Conservation (phyloP, 441 rosid genomes). For the Macaranga tanarius region DNA sequence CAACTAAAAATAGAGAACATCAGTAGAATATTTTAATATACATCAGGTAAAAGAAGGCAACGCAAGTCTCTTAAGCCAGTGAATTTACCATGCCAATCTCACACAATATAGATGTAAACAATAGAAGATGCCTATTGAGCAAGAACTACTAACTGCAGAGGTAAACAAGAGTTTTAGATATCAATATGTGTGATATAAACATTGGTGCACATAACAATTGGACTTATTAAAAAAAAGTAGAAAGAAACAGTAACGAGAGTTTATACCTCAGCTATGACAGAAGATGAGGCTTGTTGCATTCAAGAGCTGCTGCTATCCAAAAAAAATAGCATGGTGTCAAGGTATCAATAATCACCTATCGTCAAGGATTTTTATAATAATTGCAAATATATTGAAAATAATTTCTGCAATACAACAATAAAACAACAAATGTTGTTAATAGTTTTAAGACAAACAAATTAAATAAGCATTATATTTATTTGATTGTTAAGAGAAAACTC, state of each 20-base stretch:
- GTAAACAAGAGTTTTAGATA: too few relatives aligned
- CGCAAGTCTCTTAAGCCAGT: not conserved
- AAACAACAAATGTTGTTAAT: not conserved
- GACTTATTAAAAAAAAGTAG: not conserved
- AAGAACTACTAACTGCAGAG: not conserved
- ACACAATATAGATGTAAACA: not conserved
- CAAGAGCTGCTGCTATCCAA: constrained; percentile 45
- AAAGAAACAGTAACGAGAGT: not conserved
- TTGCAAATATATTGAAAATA: not conserved
- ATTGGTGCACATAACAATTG: not conserved
- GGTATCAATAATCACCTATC: not conserved
- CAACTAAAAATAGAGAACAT: too few relatives aligned
- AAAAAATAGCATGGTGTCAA: not conserved
- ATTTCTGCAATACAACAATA: not conserved
- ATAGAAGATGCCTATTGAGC: not conserved
- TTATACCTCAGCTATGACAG: constrained; percentile 63
- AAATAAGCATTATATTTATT: not conserved
- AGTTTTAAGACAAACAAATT: not conserved
- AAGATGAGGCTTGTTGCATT: constrained; percentile 53
- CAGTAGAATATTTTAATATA: too few relatives aligned
- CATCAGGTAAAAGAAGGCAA: too few relatives aligned
- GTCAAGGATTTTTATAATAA: not conserved
- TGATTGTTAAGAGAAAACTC: not conserved
- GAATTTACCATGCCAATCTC: not conserved
- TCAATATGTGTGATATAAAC: too few relatives aligned